Base-by-base conservation (phyloP, 148 eudicot species). In the Nyssa sinensis region DNA sequence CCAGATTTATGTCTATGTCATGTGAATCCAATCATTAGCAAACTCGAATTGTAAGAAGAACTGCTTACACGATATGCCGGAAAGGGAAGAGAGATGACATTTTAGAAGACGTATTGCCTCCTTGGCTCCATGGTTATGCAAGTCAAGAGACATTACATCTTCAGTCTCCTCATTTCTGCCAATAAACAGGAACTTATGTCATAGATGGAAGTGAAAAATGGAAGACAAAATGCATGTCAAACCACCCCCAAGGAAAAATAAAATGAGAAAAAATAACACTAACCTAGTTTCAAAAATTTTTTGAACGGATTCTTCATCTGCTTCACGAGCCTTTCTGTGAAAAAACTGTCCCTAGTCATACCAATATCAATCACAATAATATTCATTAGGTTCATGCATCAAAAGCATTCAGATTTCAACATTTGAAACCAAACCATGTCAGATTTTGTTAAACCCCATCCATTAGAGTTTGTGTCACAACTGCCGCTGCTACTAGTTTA, bases 1-100 rank as follows among this genome's bases (percentile, higher is more conserved):
- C 58, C 7, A 31, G 34, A 61, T 25, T 30, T 32, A 71, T 27
- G 66, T 61, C 27, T 39, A 1, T 27, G 7, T 71, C 37, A 4
- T 17, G 53, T 19, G 27, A 14, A 27, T 71, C 24, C 10, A 23
- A 37, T 9, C 19, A 37, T 9, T 11, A 35, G 7, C 27, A 23
- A 65, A 55, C 25, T 34, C 35, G 27, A n/a, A 61, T 10, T 35
- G 55, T 11, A 34, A 75, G 67, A 63, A n/a, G 3, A 71, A 60
- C 19, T 62, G 70, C 90, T 78, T 66, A 84, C 90, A 75, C 7
- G 79, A 64, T 59, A 84, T 87, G 72, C 90, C 90, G 37, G 79
- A 69, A 71, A 87, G 82, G 29, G 85, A 66, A 63, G 82, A 76
- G 35, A 87, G 86, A 74, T 87, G 88, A 72, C 73, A 69, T 61